Evolutionary conservation across 208 protist genomes (phyloP), one percentile per base, ranked within the genome.

Genomic region (Acanthamoeba lenticulata): DNA sequence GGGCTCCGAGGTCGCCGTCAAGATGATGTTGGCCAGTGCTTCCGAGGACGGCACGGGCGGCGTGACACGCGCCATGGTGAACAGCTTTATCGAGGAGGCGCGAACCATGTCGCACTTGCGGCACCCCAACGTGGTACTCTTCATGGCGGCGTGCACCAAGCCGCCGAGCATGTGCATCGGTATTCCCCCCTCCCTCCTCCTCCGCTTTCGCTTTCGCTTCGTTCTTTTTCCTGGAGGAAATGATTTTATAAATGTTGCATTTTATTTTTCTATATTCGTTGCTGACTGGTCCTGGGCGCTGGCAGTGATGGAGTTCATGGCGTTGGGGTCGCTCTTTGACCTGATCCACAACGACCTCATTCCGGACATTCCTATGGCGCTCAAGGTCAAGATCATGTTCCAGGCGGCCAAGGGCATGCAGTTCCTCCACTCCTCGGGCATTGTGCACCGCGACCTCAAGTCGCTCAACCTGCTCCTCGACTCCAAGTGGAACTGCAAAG

Each of bases 391-490:
- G 74, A 55, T 85, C 42, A 55, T 55, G 74, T 55, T 29, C 9
- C 74, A 85, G 74, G 74, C 74, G 36, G 74, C 74, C 42, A 85
- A 85, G 74, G 94, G 94, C 45, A 77, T 95, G 45, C 49, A 94
- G 34, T 95, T 86, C 83, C 81, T 95, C 5, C 94, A 95, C 81
- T 60, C 60, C 15, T 83, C 65, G 77, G 81, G 81, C n/a, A 95
- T 95, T 38, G 57, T 95, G 17, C 94, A 95, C 55, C 11, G 94
- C 6, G 94, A 95, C 65, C 74, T 95, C 57, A 95, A 95, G 55
- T 65, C 65, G 32, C 85, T 65, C 34, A 95, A 95, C 67, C 72
- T 95, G n/a, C 65, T 95, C 32, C 77, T 95, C 27, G 62, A 65
- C 42, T 11, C 3, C 74, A 85, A 77, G 34, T 85, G 72, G 62